Percentiles rank a stretch among this genome's conserved stretches.
phyloP scores from a whole-genome alignment of 2,329 filamentous ascomycete genomes.

The Aspergillus transmontanensis region DNA sequence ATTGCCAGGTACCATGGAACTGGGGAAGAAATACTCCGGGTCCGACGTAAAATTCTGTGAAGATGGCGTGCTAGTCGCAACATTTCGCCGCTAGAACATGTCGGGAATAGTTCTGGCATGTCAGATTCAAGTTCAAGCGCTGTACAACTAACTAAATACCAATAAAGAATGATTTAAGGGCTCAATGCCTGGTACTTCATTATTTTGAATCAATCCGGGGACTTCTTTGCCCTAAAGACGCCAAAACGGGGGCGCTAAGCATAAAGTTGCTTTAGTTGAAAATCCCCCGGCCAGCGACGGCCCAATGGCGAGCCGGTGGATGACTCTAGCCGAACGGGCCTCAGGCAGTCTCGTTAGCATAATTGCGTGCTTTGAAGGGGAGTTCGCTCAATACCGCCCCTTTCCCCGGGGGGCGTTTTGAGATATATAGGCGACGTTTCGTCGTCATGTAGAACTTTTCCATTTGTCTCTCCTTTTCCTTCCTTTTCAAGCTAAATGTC shows the following conservation, averaged over 20 bases:
- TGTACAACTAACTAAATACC: background rate
- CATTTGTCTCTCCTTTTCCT: background rate
- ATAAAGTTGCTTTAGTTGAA: slow-evolving; percentile 7
- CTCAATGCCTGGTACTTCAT: no score
- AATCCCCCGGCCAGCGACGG: background rate
- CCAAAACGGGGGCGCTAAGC: background rate
- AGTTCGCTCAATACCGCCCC: slow-evolving; percentile 13
- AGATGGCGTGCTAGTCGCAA: slow-evolving; percentile 3
- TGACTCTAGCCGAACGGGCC: background rate
- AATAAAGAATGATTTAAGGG: background rate
- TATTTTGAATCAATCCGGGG: background rate
- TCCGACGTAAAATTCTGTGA: background rate
- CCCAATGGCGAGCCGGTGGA: background rate
- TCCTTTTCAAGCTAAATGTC: background rate
- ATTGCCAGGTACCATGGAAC: background rate
- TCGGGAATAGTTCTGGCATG: background rate
- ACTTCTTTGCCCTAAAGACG: slow-evolving; percentile 2
- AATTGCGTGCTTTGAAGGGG: slow-evolving; percentile 25
- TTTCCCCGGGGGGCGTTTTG: background rate
- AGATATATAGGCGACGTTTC: background rate
- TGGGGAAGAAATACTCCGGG: background rate
- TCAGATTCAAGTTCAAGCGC: background rate
- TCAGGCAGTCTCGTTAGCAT: slow-evolving; percentile 12
- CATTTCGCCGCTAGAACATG: background rate
- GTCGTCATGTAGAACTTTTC: slow-evolving; percentile 3